Conservation (phyloP, 73 alveolate species). For the Paramecium primaurelia region DNA sequence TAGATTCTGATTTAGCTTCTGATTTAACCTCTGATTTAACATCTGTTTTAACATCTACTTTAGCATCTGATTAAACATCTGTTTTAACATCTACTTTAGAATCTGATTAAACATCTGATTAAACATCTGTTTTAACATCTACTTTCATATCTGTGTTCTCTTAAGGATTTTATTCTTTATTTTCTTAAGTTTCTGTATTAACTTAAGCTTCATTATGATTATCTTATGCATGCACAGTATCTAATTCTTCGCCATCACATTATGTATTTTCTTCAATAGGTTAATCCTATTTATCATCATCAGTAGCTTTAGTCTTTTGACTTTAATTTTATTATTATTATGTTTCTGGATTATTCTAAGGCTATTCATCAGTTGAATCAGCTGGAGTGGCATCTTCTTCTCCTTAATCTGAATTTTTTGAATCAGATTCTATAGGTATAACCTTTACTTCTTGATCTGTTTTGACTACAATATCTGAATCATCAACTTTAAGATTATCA, state of each 20-base stretch:
- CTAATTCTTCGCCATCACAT: background rate
- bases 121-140: background rate
- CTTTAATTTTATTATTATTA: background rate
- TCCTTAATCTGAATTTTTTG: background rate
- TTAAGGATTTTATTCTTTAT: background rate
- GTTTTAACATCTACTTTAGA: too few relatives aligned
- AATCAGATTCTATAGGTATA: background rate
- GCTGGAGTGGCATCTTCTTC: background rate
- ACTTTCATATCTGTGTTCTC: background rate
- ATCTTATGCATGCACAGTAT: background rate
- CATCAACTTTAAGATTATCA: background rate
- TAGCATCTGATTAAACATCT: background rate
- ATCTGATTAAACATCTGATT: background rate
- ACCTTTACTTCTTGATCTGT: background rate
- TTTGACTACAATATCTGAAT: background rate
- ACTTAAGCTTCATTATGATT: background rate
- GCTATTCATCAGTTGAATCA: background rate
- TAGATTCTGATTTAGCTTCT: background rate
- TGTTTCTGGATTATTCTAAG: background rate
- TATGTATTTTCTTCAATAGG: background rate
- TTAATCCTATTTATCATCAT: background rate
- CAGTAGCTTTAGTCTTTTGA: background rate
- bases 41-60: background rate
- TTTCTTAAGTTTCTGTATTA: background rate
- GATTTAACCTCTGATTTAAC: too few relatives aligned